Conservation (phyloP, 805 yeast species). For the Saturnispora kantuleensis region DNA sequence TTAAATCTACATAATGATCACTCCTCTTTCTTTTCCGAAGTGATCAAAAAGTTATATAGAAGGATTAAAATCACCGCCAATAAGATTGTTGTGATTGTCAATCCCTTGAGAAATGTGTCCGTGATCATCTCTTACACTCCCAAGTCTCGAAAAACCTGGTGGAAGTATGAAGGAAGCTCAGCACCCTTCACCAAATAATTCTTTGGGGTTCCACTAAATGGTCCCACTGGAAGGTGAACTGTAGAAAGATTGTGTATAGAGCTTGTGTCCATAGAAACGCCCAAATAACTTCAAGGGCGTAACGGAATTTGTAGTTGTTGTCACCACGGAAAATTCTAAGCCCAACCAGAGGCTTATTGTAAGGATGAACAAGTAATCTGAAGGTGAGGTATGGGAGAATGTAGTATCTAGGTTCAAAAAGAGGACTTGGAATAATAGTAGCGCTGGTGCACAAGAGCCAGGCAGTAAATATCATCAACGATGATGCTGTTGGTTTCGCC, state of each 20-base stretch:
- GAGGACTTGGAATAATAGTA: slow-evolving; percentile 79
- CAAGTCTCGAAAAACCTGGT: neutral
- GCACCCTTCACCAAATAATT: slow-evolving; percentile 68
- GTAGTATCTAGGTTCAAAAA: slow-evolving; percentile 90
- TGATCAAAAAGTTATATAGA: neutral
- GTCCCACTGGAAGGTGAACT: slow-evolving; percentile 58
- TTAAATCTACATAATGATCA: neutral
- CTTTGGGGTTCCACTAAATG: slow-evolving; percentile 57
- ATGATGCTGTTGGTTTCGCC: slow-evolving; percentile 15
- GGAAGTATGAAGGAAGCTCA: neutral
- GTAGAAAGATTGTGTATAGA: slow-evolving; percentile 47
- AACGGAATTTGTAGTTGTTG: slow-evolving; percentile 27
- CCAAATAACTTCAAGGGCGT: slow-evolving; percentile 53
- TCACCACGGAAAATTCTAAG: slow-evolving; percentile 12
- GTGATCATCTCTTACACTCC: slow-evolving; percentile 2
- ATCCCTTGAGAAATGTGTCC: slow-evolving; percentile 4
- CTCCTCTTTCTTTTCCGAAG: neutral
- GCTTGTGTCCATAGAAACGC: slow-evolving; percentile 42
- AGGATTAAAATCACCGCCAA: slow-evolving; percentile 1
- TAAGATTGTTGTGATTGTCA: slow-evolving; percentile 1
- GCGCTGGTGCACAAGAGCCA: slow-evolving; percentile 42
- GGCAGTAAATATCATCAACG: slow-evolving; percentile 36
- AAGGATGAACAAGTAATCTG: slow-evolving; percentile 47
- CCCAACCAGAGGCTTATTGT: slow-evolving; percentile 22
- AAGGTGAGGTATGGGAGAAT: slow-evolving; percentile 72